Conservation (phyloP, 176 grass and related monocot species). For the Musa beccarii region DNA sequence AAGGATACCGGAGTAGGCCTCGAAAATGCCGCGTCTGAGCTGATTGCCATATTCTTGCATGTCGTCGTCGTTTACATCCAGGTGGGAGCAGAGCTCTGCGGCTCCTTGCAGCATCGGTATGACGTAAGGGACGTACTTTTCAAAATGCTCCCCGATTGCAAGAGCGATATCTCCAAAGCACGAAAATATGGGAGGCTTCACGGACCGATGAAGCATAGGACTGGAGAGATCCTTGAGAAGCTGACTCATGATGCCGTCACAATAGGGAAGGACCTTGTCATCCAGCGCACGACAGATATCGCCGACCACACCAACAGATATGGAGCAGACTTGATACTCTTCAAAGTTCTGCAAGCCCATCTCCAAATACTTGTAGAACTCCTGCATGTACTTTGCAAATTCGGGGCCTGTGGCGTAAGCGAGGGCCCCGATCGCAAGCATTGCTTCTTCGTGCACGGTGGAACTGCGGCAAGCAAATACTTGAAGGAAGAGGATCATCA, state of each 20-base stretch:
- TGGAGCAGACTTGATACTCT: slow-evolving; percentile 84
- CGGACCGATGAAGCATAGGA: slow-evolving; percentile 65
- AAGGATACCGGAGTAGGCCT: slow-evolving; percentile 86
- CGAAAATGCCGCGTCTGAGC: slow-evolving; percentile 66
- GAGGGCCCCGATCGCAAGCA: slow-evolving; percentile 86
- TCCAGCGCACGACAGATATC: slow-evolving; percentile 76
- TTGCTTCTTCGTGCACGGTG: slow-evolving; percentile 90
- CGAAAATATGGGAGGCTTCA: slow-evolving; percentile 77
- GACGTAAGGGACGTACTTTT: slow-evolving; percentile 76
- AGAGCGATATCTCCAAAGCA: slow-evolving; percentile 86
- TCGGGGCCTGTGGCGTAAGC: slow-evolving; percentile 79
- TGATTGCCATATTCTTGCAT: slow-evolving; percentile 79
- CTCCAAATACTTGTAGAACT: slow-evolving; percentile 76
- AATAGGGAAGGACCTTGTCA: slow-evolving; percentile 73
- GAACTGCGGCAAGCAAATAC: slow-evolving; percentile 69
- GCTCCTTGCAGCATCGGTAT: slow-evolving; percentile 84
- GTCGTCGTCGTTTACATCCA: slow-evolving; percentile 71
- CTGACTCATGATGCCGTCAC: slow-evolving; percentile 78
- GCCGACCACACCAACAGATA: slow-evolving; percentile 81
- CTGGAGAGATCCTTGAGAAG: slow-evolving; percentile 84
- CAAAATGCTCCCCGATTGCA: slow-evolving; percentile 81
- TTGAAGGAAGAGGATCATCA: slow-evolving; percentile 75
- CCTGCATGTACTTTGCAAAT: slow-evolving; percentile 75
- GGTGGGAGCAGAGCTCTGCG: slow-evolving; percentile 45
- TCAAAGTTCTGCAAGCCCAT: slow-evolving; percentile 79